These are phyloP conservation scores for Suillus subalutaceus DNA, from an alignment of 768 basidiomycete genomes.

Conservation along the genomic window DNA sequence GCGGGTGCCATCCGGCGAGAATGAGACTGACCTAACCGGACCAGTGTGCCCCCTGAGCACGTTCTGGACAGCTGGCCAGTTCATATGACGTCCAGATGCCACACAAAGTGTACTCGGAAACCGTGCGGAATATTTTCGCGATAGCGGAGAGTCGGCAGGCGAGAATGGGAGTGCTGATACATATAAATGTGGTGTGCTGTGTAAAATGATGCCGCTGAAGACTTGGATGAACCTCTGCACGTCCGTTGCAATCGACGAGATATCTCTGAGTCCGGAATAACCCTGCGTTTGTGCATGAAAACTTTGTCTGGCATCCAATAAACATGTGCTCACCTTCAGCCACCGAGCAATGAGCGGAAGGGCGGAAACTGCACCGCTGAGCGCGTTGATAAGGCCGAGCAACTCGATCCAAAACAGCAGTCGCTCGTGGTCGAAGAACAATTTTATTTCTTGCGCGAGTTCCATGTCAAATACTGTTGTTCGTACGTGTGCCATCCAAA, in stretches of 20 bases:
- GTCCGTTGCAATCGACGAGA: constrained; percentile 9
- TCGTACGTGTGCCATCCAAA: constrained; percentile 15
- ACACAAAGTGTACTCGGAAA: constrained; percentile 7
- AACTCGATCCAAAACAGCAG: too few relatives aligned
- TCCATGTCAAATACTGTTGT: background rate
- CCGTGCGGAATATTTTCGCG: background rate
- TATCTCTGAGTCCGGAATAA: constrained; percentile 3
- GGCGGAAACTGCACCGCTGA: background rate
- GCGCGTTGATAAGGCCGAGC: background rate
- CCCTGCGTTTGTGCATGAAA: background rate
- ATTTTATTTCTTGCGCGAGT: background rate
- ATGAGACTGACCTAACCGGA: background rate
- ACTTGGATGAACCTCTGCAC: constrained; percentile 15
- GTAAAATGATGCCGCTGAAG: constrained; percentile 16
- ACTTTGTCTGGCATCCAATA: background rate
- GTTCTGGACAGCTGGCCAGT: constrained; percentile 23
- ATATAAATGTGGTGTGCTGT: constrained; percentile 27
- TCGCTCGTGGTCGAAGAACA: too few relatives aligned
- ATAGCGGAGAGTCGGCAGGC: constrained; percentile 20
- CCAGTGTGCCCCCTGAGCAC: constrained; percentile 7
- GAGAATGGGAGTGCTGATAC: too few relatives aligned
- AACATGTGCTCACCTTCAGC: background rate
- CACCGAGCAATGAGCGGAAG: background rate
- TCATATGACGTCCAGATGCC: constrained; percentile 5
- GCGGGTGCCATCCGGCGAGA: background rate